Percentiles rank a stretch among this genome's conserved stretches.
Conservation (phyloP, 257 asterid species). For the Fraxinus pennsylvanica region DNA sequence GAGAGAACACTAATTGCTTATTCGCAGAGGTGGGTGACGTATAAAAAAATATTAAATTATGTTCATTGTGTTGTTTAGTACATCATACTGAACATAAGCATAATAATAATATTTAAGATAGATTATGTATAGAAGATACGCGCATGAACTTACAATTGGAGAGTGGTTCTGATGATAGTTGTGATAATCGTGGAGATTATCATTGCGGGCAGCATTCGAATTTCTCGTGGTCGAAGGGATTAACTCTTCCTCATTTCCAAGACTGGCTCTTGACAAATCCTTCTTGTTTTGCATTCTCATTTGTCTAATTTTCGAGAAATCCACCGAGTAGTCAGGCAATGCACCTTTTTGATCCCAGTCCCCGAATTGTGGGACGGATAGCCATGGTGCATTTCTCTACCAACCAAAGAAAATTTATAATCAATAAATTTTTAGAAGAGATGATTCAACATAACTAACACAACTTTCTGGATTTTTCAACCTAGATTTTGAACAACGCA, state of each 20-base stretch:
- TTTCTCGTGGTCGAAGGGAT: not conserved
- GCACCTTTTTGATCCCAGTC: conserved; percentile 19
- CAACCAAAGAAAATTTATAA: not conserved
- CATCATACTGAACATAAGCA: too few species aligned
- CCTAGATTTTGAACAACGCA: too few species aligned
- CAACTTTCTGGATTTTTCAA: too few species aligned
- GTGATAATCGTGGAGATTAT: not conserved
- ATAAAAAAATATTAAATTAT: not conserved
- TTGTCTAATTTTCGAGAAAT: conserved; percentile 17
- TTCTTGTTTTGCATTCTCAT: conserved; percentile 19
- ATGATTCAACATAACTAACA: too few species aligned
- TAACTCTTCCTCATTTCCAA: conserved; percentile 22
- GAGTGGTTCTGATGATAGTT: conserved; percentile 13
- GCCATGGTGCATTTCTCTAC: conserved; percentile 21
- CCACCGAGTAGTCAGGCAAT: conserved; percentile 18
- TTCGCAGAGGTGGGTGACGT: too few species aligned
- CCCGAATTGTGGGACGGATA: conserved; percentile 21
- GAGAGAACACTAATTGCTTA: not conserved
- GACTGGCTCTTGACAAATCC: conserved; percentile 19
- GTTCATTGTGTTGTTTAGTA: not conserved
- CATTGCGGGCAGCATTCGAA: not conserved
- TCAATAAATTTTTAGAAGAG: not conserved
- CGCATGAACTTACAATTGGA: not conserved
- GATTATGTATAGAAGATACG: too few species aligned
- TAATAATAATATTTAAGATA: too few species aligned